Conservation (phyloP, 1,139 yeast genomes). For the Pichia sp. region DNA sequence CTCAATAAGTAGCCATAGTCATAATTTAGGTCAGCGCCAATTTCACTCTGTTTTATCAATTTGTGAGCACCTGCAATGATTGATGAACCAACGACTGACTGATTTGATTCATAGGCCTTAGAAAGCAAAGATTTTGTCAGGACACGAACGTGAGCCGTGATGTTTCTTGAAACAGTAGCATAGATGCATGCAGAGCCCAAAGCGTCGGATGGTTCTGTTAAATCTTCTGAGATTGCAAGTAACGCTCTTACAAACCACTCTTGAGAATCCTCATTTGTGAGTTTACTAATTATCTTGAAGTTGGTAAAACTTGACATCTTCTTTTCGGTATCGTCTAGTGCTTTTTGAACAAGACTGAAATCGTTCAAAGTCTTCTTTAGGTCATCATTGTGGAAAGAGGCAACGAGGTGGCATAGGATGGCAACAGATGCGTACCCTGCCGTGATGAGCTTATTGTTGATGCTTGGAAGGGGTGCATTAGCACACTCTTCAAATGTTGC, state of each 20-base stretch:
- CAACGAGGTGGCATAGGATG: constrained; percentile 12
- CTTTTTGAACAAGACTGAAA: constrained; percentile 21
- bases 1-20: constrained; percentile 32
- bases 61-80: constrained; percentile 25
- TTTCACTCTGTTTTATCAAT: constrained; percentile 14
- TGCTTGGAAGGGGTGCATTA: constrained; percentile 42
- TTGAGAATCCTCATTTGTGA: constrained; percentile 35
- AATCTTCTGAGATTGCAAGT: constrained; percentile 11
- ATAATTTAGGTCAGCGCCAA: constrained; percentile 19
- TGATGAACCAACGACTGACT: constrained; percentile 24
- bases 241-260: constrained; percentile 48
- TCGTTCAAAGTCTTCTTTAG: constrained; percentile 14
- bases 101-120: constrained; percentile 22
- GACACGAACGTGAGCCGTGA: constrained; percentile 31
- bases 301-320: constrained; percentile 38
- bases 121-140: constrained; percentile 29
- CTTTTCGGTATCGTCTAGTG: constrained; percentile 30
- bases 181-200: constrained; percentile 39
- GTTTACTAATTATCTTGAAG: constrained; percentile 40
- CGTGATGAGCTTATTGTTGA: constrained; percentile 41
- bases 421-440: constrained; percentile 38
- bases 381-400: constrained; percentile 5
- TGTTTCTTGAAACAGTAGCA: constrained; percentile 33
- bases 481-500: constrained; percentile 39
- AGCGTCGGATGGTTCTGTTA: constrained; percentile 13